Base-by-base conservation (phyloP, 192 early-diverging fungal species). In the Podila epicladia region DNA sequence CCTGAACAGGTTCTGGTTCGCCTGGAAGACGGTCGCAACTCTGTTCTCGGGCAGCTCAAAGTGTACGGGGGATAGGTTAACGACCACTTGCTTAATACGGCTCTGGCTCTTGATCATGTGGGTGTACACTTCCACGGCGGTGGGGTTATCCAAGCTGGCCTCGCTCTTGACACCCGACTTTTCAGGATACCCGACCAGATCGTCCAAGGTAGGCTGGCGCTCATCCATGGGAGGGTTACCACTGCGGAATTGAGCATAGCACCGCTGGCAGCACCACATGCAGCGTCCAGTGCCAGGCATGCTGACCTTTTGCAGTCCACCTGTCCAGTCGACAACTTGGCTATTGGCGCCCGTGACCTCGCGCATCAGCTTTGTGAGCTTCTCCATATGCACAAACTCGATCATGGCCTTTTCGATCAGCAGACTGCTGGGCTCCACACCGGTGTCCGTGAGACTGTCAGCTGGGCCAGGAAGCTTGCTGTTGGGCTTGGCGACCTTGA, bases 181-280 rank as follows among this genome's bases (percentile, higher is more conserved):
- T 26, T 72, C 77, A 1, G 77, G 77, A 29, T 61, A 72, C 2
- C 26, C 53, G 38, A 80, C 68, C 48, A 80, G 49, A 58, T 80
- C 77, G 45, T 72, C 66, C 37, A 80, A 45, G 15, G 65, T 65
- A 3, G 77, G 70, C 32, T 73, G 77, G n/a, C 73, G 71, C 13
- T 80, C 77, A 19, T 73, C 62, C 74, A 67, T 69, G n/a, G 38
- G 59, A 32, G 68, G 69, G 11, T 58, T 33, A 1, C 70, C 77
- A 7, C 60, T 55, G 26, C 73, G 65, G 26, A 80, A 50, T 4
- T 62, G 66, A 0, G 31, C 31, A 33, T 69, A 72, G 62, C 77
- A 80, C 13, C 72, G 63, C 4, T 72, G 61, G 15, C 77, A 80
- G 55, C 68, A 65, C 77, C 77, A 80, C 70, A 80, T 63, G 28